Conservation (phyloP, 192 early-diverging fungal genomes). For the Endogone sp. region DNA sequence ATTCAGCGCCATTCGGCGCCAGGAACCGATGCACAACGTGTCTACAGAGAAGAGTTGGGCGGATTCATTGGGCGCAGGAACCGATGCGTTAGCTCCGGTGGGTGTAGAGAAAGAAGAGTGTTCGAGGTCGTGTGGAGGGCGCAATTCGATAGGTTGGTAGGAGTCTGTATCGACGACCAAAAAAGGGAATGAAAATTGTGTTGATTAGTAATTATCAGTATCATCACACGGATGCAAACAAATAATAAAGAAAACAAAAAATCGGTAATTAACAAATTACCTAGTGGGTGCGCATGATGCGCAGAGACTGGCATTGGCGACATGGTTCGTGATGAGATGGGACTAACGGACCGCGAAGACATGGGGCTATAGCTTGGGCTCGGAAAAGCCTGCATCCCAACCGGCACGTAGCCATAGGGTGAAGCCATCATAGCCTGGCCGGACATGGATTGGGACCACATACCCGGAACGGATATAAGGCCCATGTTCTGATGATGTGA, state of each 20-base stretch:
- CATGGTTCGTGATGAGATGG: not conserved
- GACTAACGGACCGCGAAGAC: not conserved
- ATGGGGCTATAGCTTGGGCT: not conserved
- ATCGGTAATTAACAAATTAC: not conserved
- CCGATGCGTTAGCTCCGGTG: not conserved
- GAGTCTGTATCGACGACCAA: not conserved
- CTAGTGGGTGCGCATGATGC: not conserved
- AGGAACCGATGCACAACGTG: slow-evolving; percentile 58
- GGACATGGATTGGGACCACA: not conserved
- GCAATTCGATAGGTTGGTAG: not conserved
- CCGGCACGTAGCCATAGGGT: not conserved
- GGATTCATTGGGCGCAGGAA: not conserved
- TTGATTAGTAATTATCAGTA: not conserved
- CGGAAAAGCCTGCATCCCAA: not conserved
- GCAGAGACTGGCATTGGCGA: not conserved
- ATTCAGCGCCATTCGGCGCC: slow-evolving; percentile 51
- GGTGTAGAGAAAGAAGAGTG: not conserved
- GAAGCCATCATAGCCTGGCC: not conserved
- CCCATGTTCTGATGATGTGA: not conserved
- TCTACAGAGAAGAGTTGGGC: slow-evolving; percentile 36
- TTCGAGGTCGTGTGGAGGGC: not conserved
- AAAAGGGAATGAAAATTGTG: not conserved
- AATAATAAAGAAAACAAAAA: not conserved
- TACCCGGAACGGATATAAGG: not conserved
- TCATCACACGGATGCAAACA: too few species aligned